Conservation (phyloP, 2,329 filamentous ascomycete species). For the Fonsecaea pedrosoi region DNA sequence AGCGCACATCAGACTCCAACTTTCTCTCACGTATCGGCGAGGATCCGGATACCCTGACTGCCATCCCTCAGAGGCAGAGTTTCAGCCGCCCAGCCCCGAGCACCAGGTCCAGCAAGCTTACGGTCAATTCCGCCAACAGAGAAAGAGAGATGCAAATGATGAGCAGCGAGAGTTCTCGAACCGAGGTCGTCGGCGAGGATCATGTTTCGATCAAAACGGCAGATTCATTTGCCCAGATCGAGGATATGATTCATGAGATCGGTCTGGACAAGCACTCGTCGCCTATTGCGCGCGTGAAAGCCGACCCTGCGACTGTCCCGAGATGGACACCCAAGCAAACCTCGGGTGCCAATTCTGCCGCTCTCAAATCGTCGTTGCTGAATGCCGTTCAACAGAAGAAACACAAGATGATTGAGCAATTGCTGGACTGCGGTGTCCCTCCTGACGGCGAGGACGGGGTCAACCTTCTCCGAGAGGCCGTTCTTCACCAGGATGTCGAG, state of each 20-base stretch:
- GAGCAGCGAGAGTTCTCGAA: slow-evolving; percentile 15
- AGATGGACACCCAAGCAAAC: slow-evolving; percentile 58
- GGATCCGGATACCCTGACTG: slow-evolving; percentile 9
- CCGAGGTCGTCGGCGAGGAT: slow-evolving; percentile 24
- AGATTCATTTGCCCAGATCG: slow-evolving; percentile 44
- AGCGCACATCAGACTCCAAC: slow-evolving; percentile 36
- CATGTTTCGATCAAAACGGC: slow-evolving; percentile 30
- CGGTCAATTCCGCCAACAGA: slow-evolving; percentile 21
- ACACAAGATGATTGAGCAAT: slow-evolving; percentile 63
- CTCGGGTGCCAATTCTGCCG: slow-evolving; percentile 51
- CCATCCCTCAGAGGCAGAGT: slow-evolving; percentile 22
- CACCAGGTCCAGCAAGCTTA: slow-evolving; percentile 36
- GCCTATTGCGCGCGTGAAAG: slow-evolving; percentile 59
- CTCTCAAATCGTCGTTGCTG: slow-evolving; percentile 58
- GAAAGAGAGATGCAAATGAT: slow-evolving; percentile 17
- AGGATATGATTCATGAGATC: slow-evolving; percentile 47
- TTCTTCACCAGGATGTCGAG: slow-evolving; percentile 60
- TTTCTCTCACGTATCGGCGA: slow-evolving; percentile 18
- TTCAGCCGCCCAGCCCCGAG: slow-evolving; percentile 31
- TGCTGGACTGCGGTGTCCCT: slow-evolving; percentile 64
- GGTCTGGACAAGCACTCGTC: slow-evolving; percentile 51
- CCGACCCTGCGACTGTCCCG: slow-evolving; percentile 52
- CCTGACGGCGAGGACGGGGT: slow-evolving; percentile 57
- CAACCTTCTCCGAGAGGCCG: slow-evolving; percentile 59
- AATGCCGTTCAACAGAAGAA: slow-evolving; percentile 64